Conservation (phyloP, 1,284 basidiomycete species). For the Ganoderma lucidum region DNA sequence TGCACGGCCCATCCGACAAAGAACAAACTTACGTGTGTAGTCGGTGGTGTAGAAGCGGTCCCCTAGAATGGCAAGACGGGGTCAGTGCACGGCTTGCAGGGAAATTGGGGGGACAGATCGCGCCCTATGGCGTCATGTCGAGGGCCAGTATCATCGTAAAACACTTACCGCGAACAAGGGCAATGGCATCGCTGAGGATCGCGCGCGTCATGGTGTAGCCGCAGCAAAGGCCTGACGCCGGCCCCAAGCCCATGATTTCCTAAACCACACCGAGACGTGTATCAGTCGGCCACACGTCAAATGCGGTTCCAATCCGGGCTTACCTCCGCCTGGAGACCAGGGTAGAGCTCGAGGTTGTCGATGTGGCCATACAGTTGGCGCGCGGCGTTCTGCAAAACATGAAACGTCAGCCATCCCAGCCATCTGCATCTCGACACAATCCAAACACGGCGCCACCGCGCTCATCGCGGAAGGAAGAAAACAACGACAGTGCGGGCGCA, state of each 20-base stretch:
- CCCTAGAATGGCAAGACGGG: constrained; percentile 41
- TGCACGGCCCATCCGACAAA: background rate
- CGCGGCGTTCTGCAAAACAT: constrained; percentile 60
- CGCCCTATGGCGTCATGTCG: background rate
- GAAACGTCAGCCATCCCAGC: constrained; percentile 1
- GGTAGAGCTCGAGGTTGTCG: constrained; percentile 78
- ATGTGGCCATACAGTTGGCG: constrained; percentile 76
- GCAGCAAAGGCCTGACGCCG: constrained; percentile 86
- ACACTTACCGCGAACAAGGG: constrained; percentile 56
- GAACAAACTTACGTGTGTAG: constrained; percentile 57
- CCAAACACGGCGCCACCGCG: background rate
- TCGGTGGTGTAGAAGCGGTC: constrained; percentile 86
- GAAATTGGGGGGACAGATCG: background rate
- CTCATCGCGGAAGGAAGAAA: background rate
- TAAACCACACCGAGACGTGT: constrained; percentile 55
- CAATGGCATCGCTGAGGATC: constrained; percentile 85
- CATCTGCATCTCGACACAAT: background rate
- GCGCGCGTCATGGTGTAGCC: constrained; percentile 88
- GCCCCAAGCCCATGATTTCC: constrained; percentile 65
- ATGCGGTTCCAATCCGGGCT: background rate
- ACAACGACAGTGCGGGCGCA: constrained; percentile 4
- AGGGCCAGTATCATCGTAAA: background rate
- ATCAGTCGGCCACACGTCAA: background rate
- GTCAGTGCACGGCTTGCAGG: constrained; percentile 10
- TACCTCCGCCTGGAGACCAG: constrained; percentile 72